phyloP scores from a whole-genome alignment of 2,329 filamentous ascomycete genomes.

The Diplodia mutila region DNA sequence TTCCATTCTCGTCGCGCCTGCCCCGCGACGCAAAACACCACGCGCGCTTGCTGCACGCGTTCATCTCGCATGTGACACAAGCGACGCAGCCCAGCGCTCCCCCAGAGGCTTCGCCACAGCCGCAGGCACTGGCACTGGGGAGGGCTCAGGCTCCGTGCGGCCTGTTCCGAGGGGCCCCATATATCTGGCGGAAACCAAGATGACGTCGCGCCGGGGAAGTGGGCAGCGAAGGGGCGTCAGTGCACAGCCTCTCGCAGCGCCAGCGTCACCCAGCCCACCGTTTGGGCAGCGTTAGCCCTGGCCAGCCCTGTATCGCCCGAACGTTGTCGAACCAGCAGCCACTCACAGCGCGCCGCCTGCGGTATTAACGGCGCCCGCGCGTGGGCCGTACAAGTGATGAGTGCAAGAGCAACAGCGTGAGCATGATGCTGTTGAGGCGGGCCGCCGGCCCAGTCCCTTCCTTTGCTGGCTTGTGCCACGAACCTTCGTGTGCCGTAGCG shows the following conservation, averaged over 20 bases:
- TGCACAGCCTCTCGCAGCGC: slow-evolving; percentile 15
- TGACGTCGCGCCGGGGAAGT: slow-evolving; percentile 19
- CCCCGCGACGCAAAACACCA: not conserved
- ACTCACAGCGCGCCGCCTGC: slow-evolving; percentile 9
- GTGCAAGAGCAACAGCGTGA: slow-evolving; percentile 6
- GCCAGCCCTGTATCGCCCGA: slow-evolving; percentile 19
- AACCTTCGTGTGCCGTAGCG: slow-evolving; percentile 9
- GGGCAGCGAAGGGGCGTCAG: slow-evolving; percentile 9
- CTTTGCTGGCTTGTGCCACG: slow-evolving; percentile 10
- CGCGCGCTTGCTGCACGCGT: slow-evolving; percentile 8
- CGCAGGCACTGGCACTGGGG: not conserved
- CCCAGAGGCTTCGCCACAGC: not conserved
- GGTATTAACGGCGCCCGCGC: slow-evolving; percentile 14
- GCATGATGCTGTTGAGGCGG: slow-evolving; percentile 13
- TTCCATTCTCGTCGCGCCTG: not conserved
- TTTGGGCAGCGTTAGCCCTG: slow-evolving; percentile 14
- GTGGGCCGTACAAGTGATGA: not conserved
- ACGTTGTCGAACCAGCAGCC: not conserved
- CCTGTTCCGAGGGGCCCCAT: slow-evolving; percentile 15
- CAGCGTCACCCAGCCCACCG: slow-evolving; percentile 7
- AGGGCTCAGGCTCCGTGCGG: not conserved
- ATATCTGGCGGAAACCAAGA: slow-evolving; percentile 8
- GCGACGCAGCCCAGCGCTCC: not conserved
- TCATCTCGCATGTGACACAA: slow-evolving; percentile 14
- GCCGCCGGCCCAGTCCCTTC: slow-evolving; percentile 16